Percentiles rank a stretch among this genome's conserved stretches.
Conservation (phyloP, 192 early-diverging fungal species). For the Spizellomyces sp. region DNA sequence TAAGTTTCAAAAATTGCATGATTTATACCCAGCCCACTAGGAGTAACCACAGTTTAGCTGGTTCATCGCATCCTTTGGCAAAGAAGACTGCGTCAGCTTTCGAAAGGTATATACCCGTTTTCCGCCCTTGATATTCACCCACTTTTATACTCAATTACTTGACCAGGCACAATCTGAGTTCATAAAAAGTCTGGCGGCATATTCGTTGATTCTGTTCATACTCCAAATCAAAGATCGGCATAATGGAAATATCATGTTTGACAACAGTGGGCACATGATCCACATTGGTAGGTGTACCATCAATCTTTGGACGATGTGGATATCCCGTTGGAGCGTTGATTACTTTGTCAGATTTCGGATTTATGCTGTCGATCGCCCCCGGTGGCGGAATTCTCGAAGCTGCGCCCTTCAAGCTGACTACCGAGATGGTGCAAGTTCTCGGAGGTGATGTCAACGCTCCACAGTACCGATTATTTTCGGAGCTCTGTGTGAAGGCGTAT, state of each 20-base stretch:
- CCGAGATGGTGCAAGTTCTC: constrained; percentile 97
- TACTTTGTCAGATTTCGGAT: constrained; percentile 86
- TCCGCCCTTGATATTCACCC: neutral
- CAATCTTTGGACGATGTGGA: neutral
- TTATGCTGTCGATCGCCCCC: constrained; percentile 98
- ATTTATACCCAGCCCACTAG: neutral
- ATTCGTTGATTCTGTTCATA: constrained; percentile 91
- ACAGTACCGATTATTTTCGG: constrained; percentile 85
- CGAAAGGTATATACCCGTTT: constrained; percentile 54
- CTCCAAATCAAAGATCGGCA: constrained; percentile 99
- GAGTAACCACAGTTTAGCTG: constrained; percentile 54
- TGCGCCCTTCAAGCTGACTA: constrained; percentile 96
- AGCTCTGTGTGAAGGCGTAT: constrained; percentile 88
- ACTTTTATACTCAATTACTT: neutral
- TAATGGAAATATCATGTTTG: constrained; percentile 99
- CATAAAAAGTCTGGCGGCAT: constrained; percentile 92
- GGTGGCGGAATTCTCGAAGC: constrained; percentile 96
- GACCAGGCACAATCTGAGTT: constrained; percentile 85
- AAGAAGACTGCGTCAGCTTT: constrained; percentile 85
- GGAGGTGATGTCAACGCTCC: constrained; percentile 82
- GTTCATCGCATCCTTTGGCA: constrained; percentile 90
- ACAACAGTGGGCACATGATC: constrained; percentile 92
- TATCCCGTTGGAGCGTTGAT: neutral
- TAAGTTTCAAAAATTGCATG: constrained; percentile 17
- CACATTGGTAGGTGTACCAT: constrained; percentile 77